These are phyloP conservation scores for Amanita muscaria DNA, from an alignment of 768 basidiomycete genomes.

Conservation along the genomic window DNA sequence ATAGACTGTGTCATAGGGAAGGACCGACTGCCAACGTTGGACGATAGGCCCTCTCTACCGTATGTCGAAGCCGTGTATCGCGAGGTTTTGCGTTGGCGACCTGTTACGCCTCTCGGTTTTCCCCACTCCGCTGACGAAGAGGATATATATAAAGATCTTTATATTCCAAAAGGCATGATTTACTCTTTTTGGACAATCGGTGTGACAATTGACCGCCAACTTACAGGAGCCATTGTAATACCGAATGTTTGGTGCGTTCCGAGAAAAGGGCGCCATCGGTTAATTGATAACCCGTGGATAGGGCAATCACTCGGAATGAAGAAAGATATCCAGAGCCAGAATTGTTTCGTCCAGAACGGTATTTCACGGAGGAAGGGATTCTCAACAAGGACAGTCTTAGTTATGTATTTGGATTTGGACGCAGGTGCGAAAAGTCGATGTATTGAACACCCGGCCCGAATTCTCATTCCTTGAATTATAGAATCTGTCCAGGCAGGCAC, in stretches of 20 bases:
- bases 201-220: not conserved
- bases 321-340: slow-evolving; percentile 11
- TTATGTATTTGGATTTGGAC: slow-evolving; percentile 22
- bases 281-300: not conserved
- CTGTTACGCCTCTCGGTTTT: slow-evolving; percentile 12
- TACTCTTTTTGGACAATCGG: not conserved
- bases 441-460: slow-evolving; percentile 6
- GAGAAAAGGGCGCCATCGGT: not conserved
- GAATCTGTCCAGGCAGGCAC: not conserved
- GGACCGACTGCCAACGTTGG: slow-evolving; percentile 21
- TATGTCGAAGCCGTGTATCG: slow-evolving; percentile 18
- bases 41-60: slow-evolving; percentile 17
- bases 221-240: slow-evolving; percentile 6
- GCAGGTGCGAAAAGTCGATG: slow-evolving; percentile 6
- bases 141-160: slow-evolving; percentile 24
- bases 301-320: slow-evolving; percentile 12
- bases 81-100: slow-evolving; percentile 16
- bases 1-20: slow-evolving; percentile 21
- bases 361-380: not conserved
- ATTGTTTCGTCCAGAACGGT: not conserved
- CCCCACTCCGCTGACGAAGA: not conserved
- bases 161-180: slow-evolving; percentile 18
- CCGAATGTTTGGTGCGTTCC: not conserved
- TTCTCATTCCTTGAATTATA: not conserved
- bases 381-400: slow-evolving; percentile 10